Base-by-base conservation (phyloP, 306 rosid genomes). In the Dryas octopetala region DNA sequence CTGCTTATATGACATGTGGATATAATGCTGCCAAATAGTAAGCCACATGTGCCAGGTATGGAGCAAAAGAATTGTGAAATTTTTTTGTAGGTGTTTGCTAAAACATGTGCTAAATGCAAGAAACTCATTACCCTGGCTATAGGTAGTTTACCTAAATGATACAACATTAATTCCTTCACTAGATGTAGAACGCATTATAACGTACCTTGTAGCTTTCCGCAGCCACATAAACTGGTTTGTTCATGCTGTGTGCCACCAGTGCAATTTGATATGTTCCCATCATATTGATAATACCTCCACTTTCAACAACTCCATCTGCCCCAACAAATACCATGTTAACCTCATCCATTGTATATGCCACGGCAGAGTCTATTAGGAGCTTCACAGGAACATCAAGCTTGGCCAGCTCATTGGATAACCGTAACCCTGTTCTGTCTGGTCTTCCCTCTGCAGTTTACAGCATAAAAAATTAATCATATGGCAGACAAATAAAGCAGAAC, bases 221-320 rank as follows among this genome's bases (percentile, higher is more conserved):
- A 62, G 97, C 98, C 74, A 91, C 98, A 53, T 90, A 91, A 70
- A 91, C 89, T 46, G 98, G 97, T 70, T 95, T 91, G 82, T 83
- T 84, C 97, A 91, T 89, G 85, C 97, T 74, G 82, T 91, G 93
- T 4, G 96, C 97, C 47, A 95, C 96, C 76, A 91, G 68, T 6
- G 97, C 96, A 78, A 90, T 91, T 88, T 95, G 98, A 83, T 89
- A 95, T 8, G 98, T 88, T 43, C 98, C 98, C 96, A 91, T 90
- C 98, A 91, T 90, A 88, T 91, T 95, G 45, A 95, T 91, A 67
- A 95, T 91, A 54, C 98, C 98, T 41, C 98, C 97, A 77, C 97
- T 95, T 80, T 91, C 98, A 74, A 95, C 98, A 51, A 91, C 98
- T 74, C 91, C 98, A 69, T 91, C 98, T 1, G 98, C 98, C 80